phyloP scores from a whole-genome alignment of 768 basidiomycete species.

The Tylopilus rubrobrunneus region DNA sequence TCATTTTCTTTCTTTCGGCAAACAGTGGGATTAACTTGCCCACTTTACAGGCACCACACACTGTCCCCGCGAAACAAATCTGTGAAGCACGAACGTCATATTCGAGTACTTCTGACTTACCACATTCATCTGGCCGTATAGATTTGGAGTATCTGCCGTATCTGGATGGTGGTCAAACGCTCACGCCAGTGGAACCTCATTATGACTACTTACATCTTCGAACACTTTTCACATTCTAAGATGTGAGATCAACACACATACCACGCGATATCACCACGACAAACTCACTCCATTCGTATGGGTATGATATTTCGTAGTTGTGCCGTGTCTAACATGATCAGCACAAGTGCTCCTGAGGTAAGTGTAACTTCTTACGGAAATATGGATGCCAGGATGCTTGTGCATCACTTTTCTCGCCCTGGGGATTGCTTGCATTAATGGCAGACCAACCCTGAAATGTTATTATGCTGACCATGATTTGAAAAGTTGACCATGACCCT shows the following conservation, averaged over 20 bases:
- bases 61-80: slow-evolving; percentile 30
- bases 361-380: slow-evolving; percentile 49
- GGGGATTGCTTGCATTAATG: background rate
- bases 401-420: slow-evolving; percentile 69
- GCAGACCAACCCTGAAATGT: background rate
- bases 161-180: slow-evolving; percentile 32
- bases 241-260: slow-evolving; percentile 1
- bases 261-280: background rate
- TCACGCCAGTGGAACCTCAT: background rate
- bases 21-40: slow-evolving; percentile 62
- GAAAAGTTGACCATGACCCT: slow-evolving; percentile 70
- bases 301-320: slow-evolving; percentile 71
- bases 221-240: slow-evolving; percentile 61
- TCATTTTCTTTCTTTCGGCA: slow-evolving; percentile 32
- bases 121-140: slow-evolving; percentile 59
- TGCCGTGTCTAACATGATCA: slow-evolving; percentile 54
- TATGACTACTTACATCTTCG: slow-evolving; percentile 47
- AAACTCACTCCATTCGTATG: slow-evolving; percentile 66
- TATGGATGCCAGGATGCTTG: slow-evolving; percentile 63
- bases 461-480: slow-evolving; percentile 56
- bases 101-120: slow-evolving; percentile 35
- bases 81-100: background rate
- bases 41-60: slow-evolving; percentile 61
- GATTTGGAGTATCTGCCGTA: slow-evolving; percentile 76
- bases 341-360: background rate